Percentiles rank a stretch among this genome's conserved stretches.
Conservation (phyloP, 352 stramenopile genomes). For the Phytophthora rubi region DNA sequence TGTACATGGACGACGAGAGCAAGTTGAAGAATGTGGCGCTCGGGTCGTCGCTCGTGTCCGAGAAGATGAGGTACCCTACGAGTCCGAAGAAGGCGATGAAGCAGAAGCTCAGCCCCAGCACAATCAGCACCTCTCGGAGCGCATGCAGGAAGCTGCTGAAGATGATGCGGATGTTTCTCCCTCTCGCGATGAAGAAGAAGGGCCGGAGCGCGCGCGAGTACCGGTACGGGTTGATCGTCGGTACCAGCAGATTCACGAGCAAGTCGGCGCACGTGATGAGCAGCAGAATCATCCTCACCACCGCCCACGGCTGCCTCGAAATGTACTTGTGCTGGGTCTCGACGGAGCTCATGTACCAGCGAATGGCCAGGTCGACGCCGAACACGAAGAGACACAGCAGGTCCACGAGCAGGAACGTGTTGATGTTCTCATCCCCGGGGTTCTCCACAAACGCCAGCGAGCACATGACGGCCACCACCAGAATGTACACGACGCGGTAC, state of each 20-base stretch:
- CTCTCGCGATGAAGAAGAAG: constrained; percentile 83
- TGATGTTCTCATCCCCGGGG: constrained; percentile 51
- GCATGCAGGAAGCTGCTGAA: constrained; percentile 84
- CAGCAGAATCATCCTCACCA: constrained; percentile 67
- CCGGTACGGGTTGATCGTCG: constrained; percentile 61
- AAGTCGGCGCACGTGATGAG: constrained; percentile 64
- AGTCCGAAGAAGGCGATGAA: constrained; percentile 84
- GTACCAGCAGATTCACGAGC: constrained; percentile 50
- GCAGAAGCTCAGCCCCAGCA: constrained; percentile 73
- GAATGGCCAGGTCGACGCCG: constrained; percentile 65
- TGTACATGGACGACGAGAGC: constrained; percentile 78
- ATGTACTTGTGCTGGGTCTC: constrained; percentile 83
- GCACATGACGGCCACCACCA: constrained; percentile 72
- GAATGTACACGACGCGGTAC: constrained; percentile 75
- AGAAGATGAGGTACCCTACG: constrained; percentile 80
- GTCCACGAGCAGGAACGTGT: constrained; percentile 69
- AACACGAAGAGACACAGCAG: constrained; percentile 72
- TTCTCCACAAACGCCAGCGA: constrained; percentile 71
- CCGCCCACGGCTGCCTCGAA: constrained; percentile 77
- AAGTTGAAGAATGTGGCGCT: constrained; percentile 72
- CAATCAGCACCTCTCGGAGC: constrained; percentile 72
- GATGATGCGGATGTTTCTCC: constrained; percentile 85
- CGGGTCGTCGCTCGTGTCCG: constrained; percentile 59
- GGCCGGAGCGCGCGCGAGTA: constrained; percentile 73
- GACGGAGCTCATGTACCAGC: constrained; percentile 86